phyloP scores from a whole-genome alignment of 306 rosid species.

The Castanopsis chinensis region DNA sequence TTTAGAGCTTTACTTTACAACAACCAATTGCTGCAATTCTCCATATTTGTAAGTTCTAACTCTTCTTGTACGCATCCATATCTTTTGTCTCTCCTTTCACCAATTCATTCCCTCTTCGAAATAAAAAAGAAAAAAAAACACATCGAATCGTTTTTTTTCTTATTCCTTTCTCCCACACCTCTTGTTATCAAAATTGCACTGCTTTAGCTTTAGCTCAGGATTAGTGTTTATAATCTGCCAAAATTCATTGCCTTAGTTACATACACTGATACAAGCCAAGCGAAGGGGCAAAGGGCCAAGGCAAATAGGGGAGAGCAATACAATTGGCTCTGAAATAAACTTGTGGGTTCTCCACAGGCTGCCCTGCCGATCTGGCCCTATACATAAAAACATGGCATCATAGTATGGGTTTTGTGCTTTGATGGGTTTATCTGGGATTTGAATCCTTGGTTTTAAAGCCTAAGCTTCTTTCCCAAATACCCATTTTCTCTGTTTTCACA shows the following conservation, averaged over 20 bases:
- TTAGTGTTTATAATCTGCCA: neutral
- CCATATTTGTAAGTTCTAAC: no score
- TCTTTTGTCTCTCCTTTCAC: no score
- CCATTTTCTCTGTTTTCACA: constrained; percentile 31
- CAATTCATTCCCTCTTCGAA: no score
- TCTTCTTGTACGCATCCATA: no score
- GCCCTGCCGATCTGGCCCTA: constrained; percentile 70
- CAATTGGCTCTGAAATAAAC: constrained; percentile 64
- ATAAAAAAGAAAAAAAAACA: no score
- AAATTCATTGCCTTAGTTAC: neutral
- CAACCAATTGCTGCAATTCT: no score
- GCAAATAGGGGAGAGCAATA: constrained; percentile 68
- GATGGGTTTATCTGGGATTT: constrained; percentile 25
- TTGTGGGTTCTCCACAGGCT: constrained; percentile 75
- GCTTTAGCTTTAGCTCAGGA: neutral
- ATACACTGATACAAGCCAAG: neutral
- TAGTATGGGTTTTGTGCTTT: constrained; percentile 86
- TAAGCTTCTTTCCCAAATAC: constrained; percentile 8
- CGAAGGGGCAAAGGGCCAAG: constrained; percentile 39
- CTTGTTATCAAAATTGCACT: neutral
- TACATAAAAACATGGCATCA: constrained; percentile 63
- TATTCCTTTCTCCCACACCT: neutral
- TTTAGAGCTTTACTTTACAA: no score
- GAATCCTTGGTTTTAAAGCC: constrained; percentile 9
- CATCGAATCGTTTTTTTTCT: no score